Evolutionary conservation across 768 basidiomycete genomes (phyloP), one percentile per base, ranked within the genome.

Genomic region (Omphalotus guepiniiformis): DNA sequence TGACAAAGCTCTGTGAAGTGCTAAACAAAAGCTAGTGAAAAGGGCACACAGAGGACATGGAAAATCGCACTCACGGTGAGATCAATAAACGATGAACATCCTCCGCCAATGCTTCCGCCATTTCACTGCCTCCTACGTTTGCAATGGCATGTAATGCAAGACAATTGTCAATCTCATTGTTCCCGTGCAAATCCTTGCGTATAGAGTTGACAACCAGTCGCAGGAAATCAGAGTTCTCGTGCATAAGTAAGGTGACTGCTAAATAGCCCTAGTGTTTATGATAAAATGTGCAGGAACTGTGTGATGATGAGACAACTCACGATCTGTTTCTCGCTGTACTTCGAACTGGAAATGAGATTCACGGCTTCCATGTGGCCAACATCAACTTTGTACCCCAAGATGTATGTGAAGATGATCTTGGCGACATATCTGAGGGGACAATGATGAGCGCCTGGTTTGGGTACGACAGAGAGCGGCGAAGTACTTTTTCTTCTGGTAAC

Each of bases 321-420:
- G 53, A 99, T 98, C 66, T 99, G 96, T 68, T 99, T 99, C 72
- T 99, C 96, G 59, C 88, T 93, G 63, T 99, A 99, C 59, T 97
- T 98, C 26, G 80, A 67, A 59, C 90, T 93, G 22, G 94, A 89
- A 55, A 99, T 97, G 54, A 99, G 78, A 65, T 99, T 98, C 55
- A 98, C 93, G 21, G 96, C 95, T 61, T 98, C 94, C 94, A 98
- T 96, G 65, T 98, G 96, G 13, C 96, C 96, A 18, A 98, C 82
- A 63, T 99, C 96, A 56, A 98, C 93, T 68, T 96, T 95, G 74
- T 99, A 99, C 35, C 96, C 96, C 50, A 99, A 74, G 58, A 99
- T 99, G 61, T 97, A 98, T 5, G 96, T 97, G 73, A 98, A 99
- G 51, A 98, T 88, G 58, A 99, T 94, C 73, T 99, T 98, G 49